Base-by-base conservation (phyloP, 768 basidiomycete genomes). In the Gelatoporia subvermispora region DNA sequence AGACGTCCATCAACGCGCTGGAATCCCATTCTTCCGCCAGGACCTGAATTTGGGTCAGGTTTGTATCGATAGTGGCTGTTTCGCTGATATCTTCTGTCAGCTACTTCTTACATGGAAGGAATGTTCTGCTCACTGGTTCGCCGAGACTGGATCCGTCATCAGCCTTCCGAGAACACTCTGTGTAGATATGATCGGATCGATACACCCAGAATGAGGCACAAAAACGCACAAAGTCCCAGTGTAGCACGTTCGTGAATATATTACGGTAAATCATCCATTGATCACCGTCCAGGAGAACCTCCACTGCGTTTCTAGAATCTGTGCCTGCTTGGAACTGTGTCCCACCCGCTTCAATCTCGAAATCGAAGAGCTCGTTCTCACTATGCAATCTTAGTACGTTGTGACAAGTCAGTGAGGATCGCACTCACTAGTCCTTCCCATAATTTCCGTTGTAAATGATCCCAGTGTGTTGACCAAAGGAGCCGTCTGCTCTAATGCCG, bases 371-470 rank as follows among this genome's bases (percentile, higher is more conserved):
- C 38, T 77, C 77, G 50, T 82, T 82, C 8, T 75, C 65, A 55
- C 81, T 84, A 24, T 15, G 20, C 9, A 24, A 34, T 15, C 4
- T 35, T 25, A 44, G 43, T 16, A 31, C 8, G 8, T n/a, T n/a
- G n/a, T 16, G 10, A 15, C 40, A 21, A 31, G n/a, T 4, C 38
- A 2, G 4, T 18, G 15, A 11, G 1, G 20, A 17, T 5, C 3
- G 0, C 16, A 61, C 68, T 48, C 47, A 71, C 69, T 65, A 72
- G 53, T 71, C 71, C 41, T 70, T 71, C 8, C 75, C 84, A 55
- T 85, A 85, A 57, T 85, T 85, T 24, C 83, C 83, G 41, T 81
- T 84, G 58, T 85, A 86, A 4, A 84, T 62, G n/a, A 85, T 71
- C 9, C 83, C 82, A 17, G 59, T 61, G 61, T 85, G 83, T 60